Percentiles rank a stretch among this genome's conserved stretches.
phyloP scores from a whole-genome alignment of 2,329 filamentous ascomycete species.

The Botrytis tulipae region DNA sequence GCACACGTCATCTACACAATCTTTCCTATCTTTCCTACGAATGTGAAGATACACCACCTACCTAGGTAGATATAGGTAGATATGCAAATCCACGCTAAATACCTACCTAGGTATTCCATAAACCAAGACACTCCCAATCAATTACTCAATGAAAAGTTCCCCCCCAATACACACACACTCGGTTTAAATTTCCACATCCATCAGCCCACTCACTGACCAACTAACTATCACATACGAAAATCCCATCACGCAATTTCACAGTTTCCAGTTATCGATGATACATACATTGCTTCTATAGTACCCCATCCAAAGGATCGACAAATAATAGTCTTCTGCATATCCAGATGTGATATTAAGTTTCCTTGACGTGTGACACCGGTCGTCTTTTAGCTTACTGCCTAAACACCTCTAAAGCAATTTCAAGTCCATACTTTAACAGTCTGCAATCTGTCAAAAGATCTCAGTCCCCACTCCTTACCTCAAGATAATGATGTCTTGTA shows the following conservation, averaged over 20 bases:
- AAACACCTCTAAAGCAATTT: background rate
- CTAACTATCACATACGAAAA: background rate
- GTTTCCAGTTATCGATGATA: no score
- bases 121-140: background rate
- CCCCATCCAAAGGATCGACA: background rate
- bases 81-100: background rate
- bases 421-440: rapidly evolving
- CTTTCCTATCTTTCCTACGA: background rate
- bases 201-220: background rate
- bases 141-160: background rate
- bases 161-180: background rate
- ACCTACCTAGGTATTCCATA: background rate
- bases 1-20: background rate
- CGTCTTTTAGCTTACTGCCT: background rate
- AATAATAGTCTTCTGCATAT: background rate
- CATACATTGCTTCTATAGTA: rapidly evolving
- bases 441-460: background rate
- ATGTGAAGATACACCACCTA: no score
- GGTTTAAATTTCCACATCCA: background rate
- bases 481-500: background rate
- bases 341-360: background rate
- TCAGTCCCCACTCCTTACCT: background rate
- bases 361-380: rapidly evolving
- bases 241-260: background rate
- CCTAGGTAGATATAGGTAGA: no score